Evolutionary conservation across 139 green algal genomes (phyloP), one percentile per base, ranked within the genome.

Genomic region (Medakamo hakoo): DNA sequence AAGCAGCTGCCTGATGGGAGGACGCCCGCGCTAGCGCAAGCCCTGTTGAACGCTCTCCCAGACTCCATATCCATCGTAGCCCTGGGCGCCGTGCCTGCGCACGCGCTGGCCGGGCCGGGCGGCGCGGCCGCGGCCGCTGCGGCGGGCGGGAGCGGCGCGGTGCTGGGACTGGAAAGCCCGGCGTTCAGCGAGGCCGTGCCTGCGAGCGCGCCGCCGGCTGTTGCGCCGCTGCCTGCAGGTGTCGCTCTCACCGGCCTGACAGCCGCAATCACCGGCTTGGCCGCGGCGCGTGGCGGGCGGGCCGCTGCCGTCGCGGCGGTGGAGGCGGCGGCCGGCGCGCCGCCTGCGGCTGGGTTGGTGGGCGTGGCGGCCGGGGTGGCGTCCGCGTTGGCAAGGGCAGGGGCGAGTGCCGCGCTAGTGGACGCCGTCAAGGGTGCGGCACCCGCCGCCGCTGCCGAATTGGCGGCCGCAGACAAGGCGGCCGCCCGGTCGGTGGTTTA

Each of bases 11-110:
- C 55, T 27, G 14, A 9, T 18, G 14, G 14, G 23, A 26, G 23
- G 14, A 4, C 55, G 4, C 55, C 55, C n/a, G 16, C 23, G 55
- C 55, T 26, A 27, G 23, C 55, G 55, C 14, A 27, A 9, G n/a
- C 55, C 55, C 55, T 26, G 55, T 27, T 29, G 55, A 29, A 23
- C 58, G 27, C 31, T 40, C 22, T 62, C 58, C n/a, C n/a, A n/a
- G 58, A 31, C 57, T 63, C 76, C 56, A 81, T 84, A 32, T 73
- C 72, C 21, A 25, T 56, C 27, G 57, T 88, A 52, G 81, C 16
- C 9, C 9, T 52, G 40, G 40, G 40, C 9, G 9, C 40, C 9
- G 40, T 52, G 9, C 40, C 40, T 21, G 40, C 40, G 40, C 40
- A 52, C 40, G 40, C 16, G 40, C 9, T 52, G 40, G 9, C 40